Evolutionary conservation across 768 basidiomycete species (phyloP).

Genomic region (Boletus vermiculosoides): DNA sequence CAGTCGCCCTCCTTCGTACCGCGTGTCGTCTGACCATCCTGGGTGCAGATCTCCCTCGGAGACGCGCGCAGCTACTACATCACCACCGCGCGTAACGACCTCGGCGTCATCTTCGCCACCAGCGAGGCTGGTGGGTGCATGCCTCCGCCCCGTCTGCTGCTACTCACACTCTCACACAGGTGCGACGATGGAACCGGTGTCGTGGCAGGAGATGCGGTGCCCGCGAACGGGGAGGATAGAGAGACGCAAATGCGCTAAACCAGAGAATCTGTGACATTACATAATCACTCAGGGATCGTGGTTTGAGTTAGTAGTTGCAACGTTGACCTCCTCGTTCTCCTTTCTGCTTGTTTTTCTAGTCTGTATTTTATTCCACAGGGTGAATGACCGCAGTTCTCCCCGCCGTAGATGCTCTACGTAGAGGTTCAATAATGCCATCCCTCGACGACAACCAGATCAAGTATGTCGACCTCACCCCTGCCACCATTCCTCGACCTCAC

Average conservation of each 20-base stretch:
- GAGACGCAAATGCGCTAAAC: constrained; percentile 85
- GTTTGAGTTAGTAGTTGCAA: constrained; percentile 12
- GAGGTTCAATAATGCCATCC: constrained; percentile 55
- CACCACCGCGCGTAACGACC: constrained; percentile 85
- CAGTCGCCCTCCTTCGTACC: constrained; percentile 28
- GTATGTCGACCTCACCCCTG: constrained; percentile 37
- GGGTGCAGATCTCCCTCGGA: constrained; percentile 77
- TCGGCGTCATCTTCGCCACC: constrained; percentile 89
- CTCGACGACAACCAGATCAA: constrained; percentile 65
- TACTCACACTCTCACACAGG: constrained; percentile 41
- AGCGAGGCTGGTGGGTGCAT: constrained; percentile 71
- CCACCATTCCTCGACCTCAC: constrained; percentile 20
- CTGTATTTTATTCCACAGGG: constrained; percentile 20
- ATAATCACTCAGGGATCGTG: constrained; percentile 20
- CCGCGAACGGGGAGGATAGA: constrained; percentile 77
- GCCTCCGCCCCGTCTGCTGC: background rate
- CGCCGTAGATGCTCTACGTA: constrained; percentile 55
- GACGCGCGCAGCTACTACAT: constrained; percentile 92
- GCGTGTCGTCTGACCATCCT: constrained; percentile 6
- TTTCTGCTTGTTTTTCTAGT: constrained; percentile 19
- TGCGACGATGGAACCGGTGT: constrained; percentile 79
- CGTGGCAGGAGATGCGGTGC: constrained; percentile 91
- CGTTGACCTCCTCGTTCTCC: constrained; percentile 6
- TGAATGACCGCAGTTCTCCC: constrained; percentile 67
- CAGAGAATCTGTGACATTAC: constrained; percentile 54